phyloP scores from a whole-genome alignment of 2,329 filamentous ascomycete species.

The Herpotrichia juniperi region DNA sequence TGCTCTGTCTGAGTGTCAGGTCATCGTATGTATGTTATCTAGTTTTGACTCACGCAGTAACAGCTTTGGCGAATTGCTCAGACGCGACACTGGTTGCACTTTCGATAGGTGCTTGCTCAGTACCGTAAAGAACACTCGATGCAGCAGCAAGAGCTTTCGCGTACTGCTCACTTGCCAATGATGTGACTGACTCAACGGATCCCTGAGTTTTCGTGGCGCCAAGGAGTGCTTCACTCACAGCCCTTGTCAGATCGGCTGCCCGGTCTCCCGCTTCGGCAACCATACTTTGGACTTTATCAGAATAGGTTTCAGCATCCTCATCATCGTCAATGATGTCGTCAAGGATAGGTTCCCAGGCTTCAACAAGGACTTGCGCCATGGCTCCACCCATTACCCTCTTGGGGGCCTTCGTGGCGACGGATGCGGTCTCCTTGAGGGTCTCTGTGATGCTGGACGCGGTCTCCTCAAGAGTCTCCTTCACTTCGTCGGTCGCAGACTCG shows the following conservation, averaged over 20 bases:
- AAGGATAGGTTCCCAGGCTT: constrained; percentile 53
- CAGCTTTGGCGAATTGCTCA: constrained; percentile 62
- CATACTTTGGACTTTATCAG: constrained; percentile 58
- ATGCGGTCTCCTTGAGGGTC: constrained; percentile 25
- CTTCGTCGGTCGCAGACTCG: constrained; percentile 24
- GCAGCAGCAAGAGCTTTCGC: constrained; percentile 63
- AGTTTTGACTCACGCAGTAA: constrained; percentile 57
- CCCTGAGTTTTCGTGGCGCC: constrained; percentile 54
- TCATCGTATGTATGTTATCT: constrained; percentile 1
- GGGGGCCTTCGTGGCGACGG: constrained; percentile 37
- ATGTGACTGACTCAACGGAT: constrained; percentile 57
- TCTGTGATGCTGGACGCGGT: constrained; percentile 30
- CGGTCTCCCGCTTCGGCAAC: constrained; percentile 59
- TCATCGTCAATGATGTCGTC: constrained; percentile 58
- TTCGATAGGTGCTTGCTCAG: constrained; percentile 46
- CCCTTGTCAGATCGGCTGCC: constrained; percentile 60
- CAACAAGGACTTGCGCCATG: constrained; percentile 57
- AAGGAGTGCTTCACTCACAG: constrained; percentile 62
- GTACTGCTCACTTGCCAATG: constrained; percentile 63
- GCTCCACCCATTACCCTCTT: constrained; percentile 62
- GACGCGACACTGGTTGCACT: constrained; percentile 58
- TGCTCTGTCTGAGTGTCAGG: constrained; percentile 47
- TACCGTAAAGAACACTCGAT: constrained; percentile 62
- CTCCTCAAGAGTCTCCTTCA: constrained; percentile 25
- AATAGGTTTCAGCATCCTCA: constrained; percentile 53